phyloP scores from a whole-genome alignment of 208 protist genomes.

The Acanthamoeba quina region DNA sequence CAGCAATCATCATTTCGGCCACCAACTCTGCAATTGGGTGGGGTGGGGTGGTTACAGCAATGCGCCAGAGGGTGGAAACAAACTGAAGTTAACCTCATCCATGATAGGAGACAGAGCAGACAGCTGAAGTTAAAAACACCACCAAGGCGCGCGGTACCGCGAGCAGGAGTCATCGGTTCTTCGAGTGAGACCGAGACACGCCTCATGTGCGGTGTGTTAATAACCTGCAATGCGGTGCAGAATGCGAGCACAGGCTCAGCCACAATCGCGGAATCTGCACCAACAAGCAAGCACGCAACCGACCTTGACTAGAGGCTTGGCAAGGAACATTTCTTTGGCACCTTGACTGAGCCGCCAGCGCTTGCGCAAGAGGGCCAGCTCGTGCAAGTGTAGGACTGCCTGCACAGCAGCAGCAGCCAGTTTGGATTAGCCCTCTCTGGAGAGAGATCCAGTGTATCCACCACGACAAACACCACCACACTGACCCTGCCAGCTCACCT shows the following conservation, averaged over 20 bases:
- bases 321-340: background rate
- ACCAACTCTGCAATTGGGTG: constrained; percentile 9
- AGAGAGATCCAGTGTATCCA: too few species aligned
- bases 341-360: background rate
- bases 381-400: background rate
- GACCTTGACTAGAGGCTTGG: constrained; percentile 12
- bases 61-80: background rate
- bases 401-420: background rate
- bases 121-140: too few species aligned
- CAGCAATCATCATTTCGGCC: constrained; percentile 15
- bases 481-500: background rate
- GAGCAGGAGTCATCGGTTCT: background rate
- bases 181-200: background rate
- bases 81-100: background rate
- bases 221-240: background rate
- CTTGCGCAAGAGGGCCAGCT: background rate
- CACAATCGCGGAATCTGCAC: too few species aligned
- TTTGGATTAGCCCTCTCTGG: too few species aligned
- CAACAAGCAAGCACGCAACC: too few species aligned
- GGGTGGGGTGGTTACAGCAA: background rate
- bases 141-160: background rate
- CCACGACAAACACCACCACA: too few species aligned
- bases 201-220: background rate
- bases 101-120: background rate
- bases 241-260: too few species aligned